Evolutionary conservation across 495 filamentous ascomycete genomes (phyloP), one percentile per base, ranked within the genome.

Genomic region (Immersiella caudata): DNA sequence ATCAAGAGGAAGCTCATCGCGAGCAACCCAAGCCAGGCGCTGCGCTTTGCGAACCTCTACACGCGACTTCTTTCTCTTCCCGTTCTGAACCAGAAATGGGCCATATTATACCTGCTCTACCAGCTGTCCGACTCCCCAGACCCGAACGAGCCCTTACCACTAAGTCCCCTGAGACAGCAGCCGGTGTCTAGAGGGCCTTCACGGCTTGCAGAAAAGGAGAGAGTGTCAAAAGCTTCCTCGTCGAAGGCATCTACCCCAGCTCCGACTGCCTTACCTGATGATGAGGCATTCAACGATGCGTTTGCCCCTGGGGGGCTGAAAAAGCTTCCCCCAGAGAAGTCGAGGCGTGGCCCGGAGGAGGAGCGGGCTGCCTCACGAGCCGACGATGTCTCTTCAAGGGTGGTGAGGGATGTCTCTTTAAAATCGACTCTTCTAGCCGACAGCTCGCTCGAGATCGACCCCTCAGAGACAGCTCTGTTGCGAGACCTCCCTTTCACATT

Each of bases 61-160:
- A 91, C 92, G 46, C 85, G 91, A 49, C 86, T 99, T 25, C 82
- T 97, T 21, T 90, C 93, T 26, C 89, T 96, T 70, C 94, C 94
- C 4, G 94, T 98, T 1, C 83, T 99, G 33, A 89, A 89, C 71
- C 90, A 97, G 76, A 99, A 98, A 86, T 97, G 94, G 93, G 93
- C 91, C 2, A 96, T 97, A 69, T 83, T 99, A 6, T 93, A 94
- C 74, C 85, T 99, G 52, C 87, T 99, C 22, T 90, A 93, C 73
- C 90, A 91, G 70, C 83, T 99, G 51, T 88, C 90, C 57, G 86
- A 88, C 67, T 88, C 89, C 0, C 83, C 86, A 51, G 77, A 84
- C 57, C 81, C 82, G 8, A 78, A 70, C 56, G 76, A 79, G 64
- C 79, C 82, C 22, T 72, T 71, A 0, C 78, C 77, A 6, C 63